A percentile compares a stretch with the other conserved stretches of the same genome.
Evolutionary conservation across 805 yeast species (phyloP).

Genomic region (Pichia kluyveri): DNA sequence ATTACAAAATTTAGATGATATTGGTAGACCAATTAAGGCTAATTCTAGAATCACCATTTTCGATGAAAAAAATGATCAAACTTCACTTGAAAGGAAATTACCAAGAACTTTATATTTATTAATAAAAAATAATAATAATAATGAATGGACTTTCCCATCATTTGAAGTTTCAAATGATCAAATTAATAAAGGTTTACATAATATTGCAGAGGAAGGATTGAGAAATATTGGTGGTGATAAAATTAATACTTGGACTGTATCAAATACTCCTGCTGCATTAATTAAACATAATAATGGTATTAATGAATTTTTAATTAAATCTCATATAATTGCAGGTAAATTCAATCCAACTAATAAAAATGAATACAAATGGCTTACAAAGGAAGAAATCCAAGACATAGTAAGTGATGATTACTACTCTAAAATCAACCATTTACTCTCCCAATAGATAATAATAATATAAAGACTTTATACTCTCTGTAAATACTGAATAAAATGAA

Average conservation of each 20-base stretch:
- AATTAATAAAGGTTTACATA: conserved; percentile 51
- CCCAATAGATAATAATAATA: no score
- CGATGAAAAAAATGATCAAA: conserved; percentile 51
- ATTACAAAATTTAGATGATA: conserved; percentile 38
- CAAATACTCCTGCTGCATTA: conserved; percentile 77
- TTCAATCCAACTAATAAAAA: conserved; percentile 36
- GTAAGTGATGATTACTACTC: conserved; percentile 45
- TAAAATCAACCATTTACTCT: no score
- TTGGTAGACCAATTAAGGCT: conserved; percentile 59
- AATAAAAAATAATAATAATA: conserved; percentile 32
- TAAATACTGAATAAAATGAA: no score
- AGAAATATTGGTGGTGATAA: conserved; percentile 61
- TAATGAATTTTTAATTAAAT: conserved; percentile 60
- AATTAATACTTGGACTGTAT: conserved; percentile 86
- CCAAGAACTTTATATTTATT: conserved; percentile 73
- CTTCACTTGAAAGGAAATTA: conserved; percentile 70
- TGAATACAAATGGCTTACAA: conserved; percentile 77
- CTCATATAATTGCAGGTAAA: conserved; percentile 80
- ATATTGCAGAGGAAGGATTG: conserved; percentile 67
- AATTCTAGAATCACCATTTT: conserved; percentile 72
- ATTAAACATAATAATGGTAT: conserved; percentile 30
- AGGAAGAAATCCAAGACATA: conserved; percentile 57
- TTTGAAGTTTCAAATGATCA: conserved; percentile 33
- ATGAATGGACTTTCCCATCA: conserved; percentile 73
- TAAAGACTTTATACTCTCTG: no score